Evolutionary conservation across 768 basidiomycete genomes (phyloP).

Genomic region (Inosperma sp.): DNA sequence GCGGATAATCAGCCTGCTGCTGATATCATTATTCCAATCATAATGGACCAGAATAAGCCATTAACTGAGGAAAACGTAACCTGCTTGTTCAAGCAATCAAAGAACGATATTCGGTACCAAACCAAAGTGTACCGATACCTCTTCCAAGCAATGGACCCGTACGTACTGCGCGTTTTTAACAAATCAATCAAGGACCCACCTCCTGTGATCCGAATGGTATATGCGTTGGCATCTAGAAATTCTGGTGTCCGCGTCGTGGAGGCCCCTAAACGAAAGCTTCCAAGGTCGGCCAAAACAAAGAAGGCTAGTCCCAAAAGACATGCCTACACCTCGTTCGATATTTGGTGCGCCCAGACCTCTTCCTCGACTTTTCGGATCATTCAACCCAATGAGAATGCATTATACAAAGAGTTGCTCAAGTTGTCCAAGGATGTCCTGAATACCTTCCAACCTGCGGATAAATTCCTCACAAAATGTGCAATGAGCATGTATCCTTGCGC

Average conservation of each 20-base stretch:
- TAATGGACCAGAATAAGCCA: slow-evolving; percentile 14
- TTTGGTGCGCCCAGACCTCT: slow-evolving; percentile 3
- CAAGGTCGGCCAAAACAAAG: too few relatives aligned
- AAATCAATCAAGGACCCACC: background rate
- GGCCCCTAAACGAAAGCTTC: too few relatives aligned
- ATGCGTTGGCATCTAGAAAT: background rate
- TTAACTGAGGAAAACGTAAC: slow-evolving; percentile 2
- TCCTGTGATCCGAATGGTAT: slow-evolving; percentile 2
- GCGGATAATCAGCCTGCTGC: slow-evolving; percentile 10
- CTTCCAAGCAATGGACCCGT: background rate
- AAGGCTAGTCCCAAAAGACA: too few relatives aligned
- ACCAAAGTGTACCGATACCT: background rate
- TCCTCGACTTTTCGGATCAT: background rate
- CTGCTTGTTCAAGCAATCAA: slow-evolving; percentile 4
- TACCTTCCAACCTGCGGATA: background rate
- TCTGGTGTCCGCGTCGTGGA: background rate
- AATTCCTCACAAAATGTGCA: background rate
- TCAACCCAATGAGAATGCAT: background rate
- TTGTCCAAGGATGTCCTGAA: background rate
- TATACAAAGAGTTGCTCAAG: background rate
- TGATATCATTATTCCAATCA: slow-evolving; percentile 23
- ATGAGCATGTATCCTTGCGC: background rate
- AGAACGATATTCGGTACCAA: background rate
- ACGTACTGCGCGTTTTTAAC: background rate
- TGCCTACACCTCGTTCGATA: slow-evolving; percentile 4